Conservation (phyloP, 257 asterid species). For the Fraxinus quadrangulata region DNA sequence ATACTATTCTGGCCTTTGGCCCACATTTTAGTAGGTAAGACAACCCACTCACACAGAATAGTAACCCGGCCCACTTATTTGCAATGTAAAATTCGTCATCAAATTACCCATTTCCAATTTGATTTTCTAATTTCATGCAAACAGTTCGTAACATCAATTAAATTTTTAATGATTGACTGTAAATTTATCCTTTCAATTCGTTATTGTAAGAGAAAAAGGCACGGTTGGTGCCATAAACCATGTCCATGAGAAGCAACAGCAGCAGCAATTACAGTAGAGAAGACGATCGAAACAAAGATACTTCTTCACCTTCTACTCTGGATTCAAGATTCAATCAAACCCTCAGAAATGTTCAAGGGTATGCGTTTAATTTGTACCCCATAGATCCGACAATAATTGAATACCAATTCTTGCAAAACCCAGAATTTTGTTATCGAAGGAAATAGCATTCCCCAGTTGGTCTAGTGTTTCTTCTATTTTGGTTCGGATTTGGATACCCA, state of each 20-base stretch:
- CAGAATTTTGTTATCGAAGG: neutral
- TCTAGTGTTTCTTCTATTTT: neutral
- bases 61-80: neutral
- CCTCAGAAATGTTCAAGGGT: conserved; percentile 96
- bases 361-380: conserved; percentile 27
- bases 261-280: conserved; percentile 41
- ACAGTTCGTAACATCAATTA: neutral
- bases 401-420: conserved; percentile 16
- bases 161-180: neutral
- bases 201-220: neutral
- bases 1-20: no score
- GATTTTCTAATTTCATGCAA: neutral
- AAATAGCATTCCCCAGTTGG: conserved; percentile 16
- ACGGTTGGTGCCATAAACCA: neutral
- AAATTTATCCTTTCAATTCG: neutral
- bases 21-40: no score
- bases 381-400: conserved; percentile 35
- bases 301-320: conserved; percentile 47
- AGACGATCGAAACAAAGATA: conserved; percentile 52
- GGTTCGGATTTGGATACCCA: conserved; percentile 31
- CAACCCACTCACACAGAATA: neutral
- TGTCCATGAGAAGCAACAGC: conserved; percentile 43
- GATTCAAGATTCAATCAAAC: conserved; percentile 97
- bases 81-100: neutral
- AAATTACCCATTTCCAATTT: neutral